phyloP scores from a whole-genome alignment of 73 alveolate genomes.

The Paramecium sexaurelia region DNA sequence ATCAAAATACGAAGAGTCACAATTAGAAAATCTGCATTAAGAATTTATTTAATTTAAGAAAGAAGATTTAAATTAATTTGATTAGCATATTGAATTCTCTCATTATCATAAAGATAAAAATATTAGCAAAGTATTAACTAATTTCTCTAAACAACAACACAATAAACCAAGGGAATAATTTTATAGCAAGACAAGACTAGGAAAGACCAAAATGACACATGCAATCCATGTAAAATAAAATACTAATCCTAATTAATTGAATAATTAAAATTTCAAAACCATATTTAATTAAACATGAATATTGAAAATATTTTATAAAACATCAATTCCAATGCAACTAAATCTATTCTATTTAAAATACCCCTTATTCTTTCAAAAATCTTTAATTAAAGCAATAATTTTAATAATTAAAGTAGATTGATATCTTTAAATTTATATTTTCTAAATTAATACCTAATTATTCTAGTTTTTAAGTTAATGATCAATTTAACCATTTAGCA shows the following conservation, averaged over 20 bases:
- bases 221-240: background rate
- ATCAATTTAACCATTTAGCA: too few relatives aligned
- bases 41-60: background rate
- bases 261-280: background rate
- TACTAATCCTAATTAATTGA: background rate
- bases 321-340: background rate
- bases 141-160: background rate
- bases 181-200: slow-evolving; percentile 5
- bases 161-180: background rate
- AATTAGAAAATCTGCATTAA: background rate
- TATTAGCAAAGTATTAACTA: background rate
- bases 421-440: too few relatives aligned
- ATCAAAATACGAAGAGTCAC: background rate
- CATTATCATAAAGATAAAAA: background rate
- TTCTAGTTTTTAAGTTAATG: too few relatives aligned
- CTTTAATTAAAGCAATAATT: too few relatives aligned
- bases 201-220: background rate
- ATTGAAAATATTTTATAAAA: background rate
- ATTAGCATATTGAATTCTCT: background rate
- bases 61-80: background rate
- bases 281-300: background rate
- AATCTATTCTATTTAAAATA: too few relatives aligned
- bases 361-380: too few relatives aligned
- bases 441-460: too few relatives aligned
- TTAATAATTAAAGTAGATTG: too few relatives aligned